Conservation (phyloP, 805 yeast species). For the Yarrowia sp. region DNA sequence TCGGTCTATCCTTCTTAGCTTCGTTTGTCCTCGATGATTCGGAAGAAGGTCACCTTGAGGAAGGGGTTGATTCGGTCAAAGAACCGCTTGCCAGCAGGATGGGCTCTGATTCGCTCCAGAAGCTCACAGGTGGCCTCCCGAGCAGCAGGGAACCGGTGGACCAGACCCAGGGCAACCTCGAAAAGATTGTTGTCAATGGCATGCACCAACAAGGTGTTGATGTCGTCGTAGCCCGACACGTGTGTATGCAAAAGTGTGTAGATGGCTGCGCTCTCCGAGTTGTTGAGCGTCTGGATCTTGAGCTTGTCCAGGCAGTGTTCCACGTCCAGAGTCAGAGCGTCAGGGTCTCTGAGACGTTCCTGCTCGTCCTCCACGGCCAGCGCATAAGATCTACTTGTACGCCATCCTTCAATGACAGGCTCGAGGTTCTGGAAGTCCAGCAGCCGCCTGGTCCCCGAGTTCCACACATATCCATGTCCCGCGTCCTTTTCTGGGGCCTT, state of each 20-base stretch:
- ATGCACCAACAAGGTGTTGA: conserved; percentile 46
- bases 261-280: conserved; percentile 45
- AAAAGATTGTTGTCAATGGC: conserved; percentile 45
- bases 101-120: conserved; percentile 45
- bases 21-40: conserved; percentile 39
- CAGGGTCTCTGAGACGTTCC: not conserved
- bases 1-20: conserved; percentile 3
- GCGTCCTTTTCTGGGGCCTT: conserved; percentile 41
- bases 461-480: conserved; percentile 48
- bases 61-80: conserved; percentile 45
- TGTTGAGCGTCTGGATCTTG: conserved; percentile 43
- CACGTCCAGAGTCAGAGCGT: conserved; percentile 44
- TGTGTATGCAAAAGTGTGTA: conserved; percentile 44
- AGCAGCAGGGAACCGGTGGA: conserved; percentile 46
- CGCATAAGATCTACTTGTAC: conserved; percentile 42
- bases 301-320: conserved; percentile 47
- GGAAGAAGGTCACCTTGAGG: conserved; percentile 45
- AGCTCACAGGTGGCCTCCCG: conserved; percentile 45
- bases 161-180: conserved; percentile 47
- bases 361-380: conserved; percentile 19
- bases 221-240: conserved; percentile 46
- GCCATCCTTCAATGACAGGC: conserved; percentile 48
- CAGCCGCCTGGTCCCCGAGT: conserved; percentile 44
- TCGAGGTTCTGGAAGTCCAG: conserved; percentile 44
- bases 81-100: conserved; percentile 47